A percentile compares a stretch with the other conserved stretches of the same genome.
Conservation (phyloP, 73 alveolate species). For the Paramecium octaurelia region DNA sequence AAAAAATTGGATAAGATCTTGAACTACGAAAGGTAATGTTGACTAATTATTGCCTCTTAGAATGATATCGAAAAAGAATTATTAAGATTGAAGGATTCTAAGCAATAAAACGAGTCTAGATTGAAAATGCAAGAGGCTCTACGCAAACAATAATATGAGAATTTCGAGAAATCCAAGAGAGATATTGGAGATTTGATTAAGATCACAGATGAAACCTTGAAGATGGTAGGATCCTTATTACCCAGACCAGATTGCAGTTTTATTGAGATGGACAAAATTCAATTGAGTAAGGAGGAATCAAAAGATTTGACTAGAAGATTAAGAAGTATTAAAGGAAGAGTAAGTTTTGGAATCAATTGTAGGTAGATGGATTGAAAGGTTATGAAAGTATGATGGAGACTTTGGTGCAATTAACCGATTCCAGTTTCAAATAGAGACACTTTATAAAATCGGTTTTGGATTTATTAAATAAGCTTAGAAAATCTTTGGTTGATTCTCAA, state of each 20-base stretch:
- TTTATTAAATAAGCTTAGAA: neutral
- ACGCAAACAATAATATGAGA: slow-evolving; percentile 3
- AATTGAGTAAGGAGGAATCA: neutral
- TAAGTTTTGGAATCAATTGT: neutral
- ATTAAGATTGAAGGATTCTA: neutral
- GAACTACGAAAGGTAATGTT: slow-evolving; percentile 1
- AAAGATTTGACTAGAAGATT: slow-evolving; percentile 36
- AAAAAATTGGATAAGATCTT: slow-evolving; percentile 8
- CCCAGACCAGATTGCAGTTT: slow-evolving; percentile 42
- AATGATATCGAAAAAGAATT: neutral
- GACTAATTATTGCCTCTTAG: neutral
- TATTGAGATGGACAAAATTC: slow-evolving; percentile 33
- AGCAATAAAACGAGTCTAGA: neutral
- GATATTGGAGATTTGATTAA: neutral
- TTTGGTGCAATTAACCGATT: slow-evolving; percentile 3
- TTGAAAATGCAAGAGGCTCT: slow-evolving; percentile 26
- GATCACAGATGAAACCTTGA: slow-evolving; percentile 2
- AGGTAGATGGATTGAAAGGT: neutral
- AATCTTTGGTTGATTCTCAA: slow-evolving; percentile 21
- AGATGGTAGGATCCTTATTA: neutral
- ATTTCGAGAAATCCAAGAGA: neutral
- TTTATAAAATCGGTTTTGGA: slow-evolving; percentile 15
- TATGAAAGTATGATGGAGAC: neutral
- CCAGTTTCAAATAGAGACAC: slow-evolving; percentile 14
- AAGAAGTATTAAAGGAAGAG: slow-evolving; percentile 17